These are phyloP conservation scores for Amaranthus palmeri DNA, from an alignment of 148 eudicot genomes.

Conservation along the genomic window DNA sequence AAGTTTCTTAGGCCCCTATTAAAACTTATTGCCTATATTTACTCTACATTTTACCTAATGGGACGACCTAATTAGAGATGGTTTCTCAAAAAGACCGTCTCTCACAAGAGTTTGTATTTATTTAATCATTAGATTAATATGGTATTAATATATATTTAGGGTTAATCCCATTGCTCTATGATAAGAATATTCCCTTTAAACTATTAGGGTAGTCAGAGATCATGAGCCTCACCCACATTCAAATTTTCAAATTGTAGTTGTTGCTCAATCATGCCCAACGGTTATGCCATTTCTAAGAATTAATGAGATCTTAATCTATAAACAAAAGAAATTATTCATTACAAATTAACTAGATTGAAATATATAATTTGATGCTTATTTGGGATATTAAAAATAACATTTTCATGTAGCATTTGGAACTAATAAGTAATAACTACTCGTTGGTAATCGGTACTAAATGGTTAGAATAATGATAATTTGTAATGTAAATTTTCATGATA, in stretches of 20 bases:
- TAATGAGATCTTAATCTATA: not conserved
- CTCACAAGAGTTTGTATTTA: not conserved
- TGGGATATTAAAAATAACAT: too few species aligned
- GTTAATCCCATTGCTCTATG: constrained; percentile 19
- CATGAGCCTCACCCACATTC: constrained; percentile 3
- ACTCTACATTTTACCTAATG: too few species aligned
- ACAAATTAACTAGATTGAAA: too few species aligned
- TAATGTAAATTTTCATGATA: too few species aligned
- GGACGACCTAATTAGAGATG: too few species aligned
- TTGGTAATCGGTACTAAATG: too few species aligned
- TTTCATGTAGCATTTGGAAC: too few species aligned
- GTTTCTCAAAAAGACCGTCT: not conserved
- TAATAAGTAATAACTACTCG: too few species aligned
- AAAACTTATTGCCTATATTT: too few species aligned
- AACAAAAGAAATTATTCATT: not conserved
- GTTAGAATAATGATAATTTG: too few species aligned
- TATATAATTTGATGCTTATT: too few species aligned
- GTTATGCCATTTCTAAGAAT: not conserved
- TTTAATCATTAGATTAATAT: not conserved
- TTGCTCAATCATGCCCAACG: not conserved
- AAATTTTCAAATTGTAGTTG: constrained; percentile 24
- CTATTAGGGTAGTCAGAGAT: constrained; percentile 8
- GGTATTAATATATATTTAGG: not conserved
- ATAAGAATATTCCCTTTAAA: constrained; percentile 13
- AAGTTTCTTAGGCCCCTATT: too few species aligned